Base-by-base conservation (phyloP, 2,329 filamentous ascomycete species). In the Neospermospora avenae region DNA sequence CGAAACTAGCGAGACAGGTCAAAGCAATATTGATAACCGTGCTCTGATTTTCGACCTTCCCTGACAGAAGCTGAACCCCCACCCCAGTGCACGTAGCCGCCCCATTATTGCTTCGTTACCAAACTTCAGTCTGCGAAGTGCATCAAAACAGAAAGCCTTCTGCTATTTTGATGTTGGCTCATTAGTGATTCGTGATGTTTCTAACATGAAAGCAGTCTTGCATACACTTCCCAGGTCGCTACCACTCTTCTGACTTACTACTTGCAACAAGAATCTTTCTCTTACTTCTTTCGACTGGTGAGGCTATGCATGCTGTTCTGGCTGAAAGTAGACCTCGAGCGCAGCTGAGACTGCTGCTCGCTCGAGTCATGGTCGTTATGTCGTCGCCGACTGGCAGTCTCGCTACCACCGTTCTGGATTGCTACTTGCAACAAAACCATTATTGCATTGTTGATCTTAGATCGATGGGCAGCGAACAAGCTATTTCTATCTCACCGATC, bases 241-340 rank as follows among this genome's bases (percentile, higher is more conserved):
- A 58, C 57, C 60, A 63, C 55, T 60, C 16, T 62, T 64, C 48
- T 46, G 28, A 31, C 6, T 24, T 57, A 53, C 60, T 60, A 64
- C 24, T 28, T 63, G 60, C 57, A 64, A 64, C 62, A 64, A 62
- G 58, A 52, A 25, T 25, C 13, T 22, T 18, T 35, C 18, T 5
- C 4, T 34, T 13, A 13, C 7, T 7, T 7, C 8, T 34, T 49
- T 4, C 14, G n/a, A n/a, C 25, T 34, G 46, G 24, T 48, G 11
- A 4, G 14, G 28, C 28, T n/a, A 20, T 49, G 46, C 46, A 20
- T 49, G 46, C 34, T n/a, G n/a, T n/a, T n/a, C 45, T 48, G 45
- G 16, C 18, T 20, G 8, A n/a, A 49, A 31, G 13, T 48, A 28
- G 31, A 7, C 34, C n/a, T 48, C n/a, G 18, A 28, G 11, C 4